Conservation (phyloP, 768 basidiomycete species). For the Termitomyces sp. region DNA sequence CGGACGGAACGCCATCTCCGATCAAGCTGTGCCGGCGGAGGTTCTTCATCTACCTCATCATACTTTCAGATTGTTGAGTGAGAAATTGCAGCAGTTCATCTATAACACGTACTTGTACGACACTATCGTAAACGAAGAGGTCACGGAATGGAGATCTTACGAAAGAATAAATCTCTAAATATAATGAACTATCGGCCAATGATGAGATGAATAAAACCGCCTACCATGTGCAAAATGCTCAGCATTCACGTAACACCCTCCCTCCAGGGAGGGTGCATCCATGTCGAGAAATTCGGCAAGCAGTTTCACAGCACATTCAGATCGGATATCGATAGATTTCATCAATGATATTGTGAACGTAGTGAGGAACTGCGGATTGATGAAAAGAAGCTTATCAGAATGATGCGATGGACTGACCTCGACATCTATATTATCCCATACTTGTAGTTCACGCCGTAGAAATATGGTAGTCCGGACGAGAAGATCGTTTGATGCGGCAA, state of each 20-base stretch:
- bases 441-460: conserved; percentile 78
- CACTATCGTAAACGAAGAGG: conserved; percentile 74
- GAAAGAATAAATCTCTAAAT: conserved; percentile 81
- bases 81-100: conserved; percentile 8
- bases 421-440: conserved; percentile 88
- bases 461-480: conserved; percentile 77
- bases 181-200: not conserved
- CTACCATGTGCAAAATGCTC: conserved; percentile 94
- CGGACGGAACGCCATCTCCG: conserved; percentile 22
- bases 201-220: conserved; percentile 17
- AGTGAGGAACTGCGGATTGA: conserved; percentile 68
- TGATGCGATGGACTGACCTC: conserved; percentile 50
- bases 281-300: conserved; percentile 89
- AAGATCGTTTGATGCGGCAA: conserved; percentile 71
- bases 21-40: conserved; percentile 28
- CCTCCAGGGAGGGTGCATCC: conserved; percentile 54
- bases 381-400: conserved; percentile 8
- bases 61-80: conserved; percentile 41
- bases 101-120: conserved; percentile 61
- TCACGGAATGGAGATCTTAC: conserved; percentile 87
- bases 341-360: conserved; percentile 87
- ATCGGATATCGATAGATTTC: conserved; percentile 90
- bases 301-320: conserved; percentile 79
- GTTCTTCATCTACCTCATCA: conserved; percentile 43
- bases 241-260: conserved; percentile 62